Percentiles rank a stretch among this genome's conserved stretches.
These are phyloP conservation scores for Lipomyces japonicus DNA, from an alignment of 805 yeast genomes.

Conservation along the genomic window DNA sequence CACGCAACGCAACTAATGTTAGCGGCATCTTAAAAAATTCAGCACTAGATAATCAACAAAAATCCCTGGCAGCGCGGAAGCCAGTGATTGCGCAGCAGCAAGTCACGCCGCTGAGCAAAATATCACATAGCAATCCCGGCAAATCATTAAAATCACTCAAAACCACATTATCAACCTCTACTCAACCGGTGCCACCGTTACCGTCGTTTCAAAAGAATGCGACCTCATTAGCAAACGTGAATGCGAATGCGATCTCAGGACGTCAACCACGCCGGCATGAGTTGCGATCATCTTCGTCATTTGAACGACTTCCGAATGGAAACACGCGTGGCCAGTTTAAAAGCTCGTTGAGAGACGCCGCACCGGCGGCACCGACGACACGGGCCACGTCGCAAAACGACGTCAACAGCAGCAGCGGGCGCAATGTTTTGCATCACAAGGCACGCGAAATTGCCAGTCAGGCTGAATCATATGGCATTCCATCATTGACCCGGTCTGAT, in stretches of 20 bases:
- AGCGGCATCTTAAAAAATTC: slow-evolving; percentile 5
- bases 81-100: too few species aligned
- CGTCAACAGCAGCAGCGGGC: slow-evolving; percentile 2
- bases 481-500: slow-evolving; percentile 5
- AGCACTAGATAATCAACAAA: not conserved
- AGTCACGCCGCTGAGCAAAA: too few species aligned
- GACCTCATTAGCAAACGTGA: too few species aligned
- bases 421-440: too few species aligned
- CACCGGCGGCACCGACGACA: slow-evolving; percentile 1
- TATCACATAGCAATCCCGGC: too few species aligned
- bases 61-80: not conserved
- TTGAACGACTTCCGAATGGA: too few species aligned
- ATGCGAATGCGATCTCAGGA: too few species aligned
- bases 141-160: too few species aligned
- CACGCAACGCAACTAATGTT: slow-evolving; percentile 4
- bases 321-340: too few species aligned
- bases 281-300: not conserved
- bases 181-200: too few species aligned
- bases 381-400: not conserved
- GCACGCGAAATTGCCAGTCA: not conserved
- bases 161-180: too few species aligned
- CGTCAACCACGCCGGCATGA: not conserved
- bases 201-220: too few species aligned
- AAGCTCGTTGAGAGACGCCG: not conserved
- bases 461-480: not conserved